Evolutionary conservation across 495 filamentous ascomycete species (phyloP).

Genomic region (Penicillium alfredii): DNA sequence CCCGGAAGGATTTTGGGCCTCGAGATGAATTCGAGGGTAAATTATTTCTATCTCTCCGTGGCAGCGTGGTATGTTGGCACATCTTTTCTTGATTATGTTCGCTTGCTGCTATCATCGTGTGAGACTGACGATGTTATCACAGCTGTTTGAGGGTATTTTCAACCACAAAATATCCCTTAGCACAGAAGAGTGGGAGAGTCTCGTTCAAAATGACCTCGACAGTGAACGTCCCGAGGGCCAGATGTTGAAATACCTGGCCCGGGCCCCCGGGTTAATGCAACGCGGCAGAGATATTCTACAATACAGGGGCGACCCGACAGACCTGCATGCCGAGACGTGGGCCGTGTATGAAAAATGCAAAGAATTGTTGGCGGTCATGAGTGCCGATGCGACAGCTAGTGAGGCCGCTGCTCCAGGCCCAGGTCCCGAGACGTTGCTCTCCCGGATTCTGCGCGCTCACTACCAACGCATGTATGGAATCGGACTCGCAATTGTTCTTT

Average conservation of each 20-base stretch:
- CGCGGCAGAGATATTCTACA: slow-evolving; percentile 13
- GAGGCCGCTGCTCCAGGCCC: slow-evolving; percentile 6
- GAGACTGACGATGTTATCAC: slow-evolving; percentile 5
- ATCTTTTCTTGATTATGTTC: not conserved
- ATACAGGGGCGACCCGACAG: slow-evolving; percentile 6
- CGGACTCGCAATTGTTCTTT: slow-evolving; percentile 22
- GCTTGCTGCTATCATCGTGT: too few species aligned
- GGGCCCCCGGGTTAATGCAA: slow-evolving; percentile 23
- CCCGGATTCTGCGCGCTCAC: slow-evolving; percentile 20
- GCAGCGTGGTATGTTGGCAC: slow-evolving; percentile 29
- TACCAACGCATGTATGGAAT: slow-evolving; percentile 32
- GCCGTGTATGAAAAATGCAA: slow-evolving; percentile 26
- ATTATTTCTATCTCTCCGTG: slow-evolving; percentile 33
- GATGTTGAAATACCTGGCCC: slow-evolving; percentile 25
- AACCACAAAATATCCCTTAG: slow-evolving; percentile 32
- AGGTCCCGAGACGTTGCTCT: not conserved
- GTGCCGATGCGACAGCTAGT: slow-evolving; percentile 13
- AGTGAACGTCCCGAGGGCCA: slow-evolving; percentile 20
- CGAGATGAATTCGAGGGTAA: slow-evolving; percentile 34
- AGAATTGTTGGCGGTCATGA: too few species aligned
- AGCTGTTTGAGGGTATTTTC: slow-evolving; percentile 40
- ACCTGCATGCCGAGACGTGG: slow-evolving; percentile 17
- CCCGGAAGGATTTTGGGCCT: slow-evolving; percentile 25
- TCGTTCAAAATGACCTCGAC: slow-evolving; percentile 30
- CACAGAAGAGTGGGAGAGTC: slow-evolving; percentile 29